Evolutionary conservation across 2,329 filamentous ascomycete species (phyloP).

Genomic region (Uncinocarpus reesii): DNA sequence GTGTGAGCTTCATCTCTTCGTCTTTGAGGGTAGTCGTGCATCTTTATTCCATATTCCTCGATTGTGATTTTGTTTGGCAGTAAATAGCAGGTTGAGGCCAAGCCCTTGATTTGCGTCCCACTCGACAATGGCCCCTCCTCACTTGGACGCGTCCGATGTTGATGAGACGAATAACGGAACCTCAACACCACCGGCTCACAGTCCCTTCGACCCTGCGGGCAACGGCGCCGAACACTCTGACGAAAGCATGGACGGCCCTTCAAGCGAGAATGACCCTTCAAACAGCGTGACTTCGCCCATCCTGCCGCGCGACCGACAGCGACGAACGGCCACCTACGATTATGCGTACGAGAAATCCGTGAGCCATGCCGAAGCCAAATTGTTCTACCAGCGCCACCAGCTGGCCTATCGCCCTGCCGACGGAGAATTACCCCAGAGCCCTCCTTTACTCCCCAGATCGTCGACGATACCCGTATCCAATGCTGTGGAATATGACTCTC

Average conservation of each 20-base stretch:
- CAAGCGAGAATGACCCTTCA: constrained; percentile 10
- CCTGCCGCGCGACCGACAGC: constrained; percentile 38
- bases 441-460: constrained; percentile 27
- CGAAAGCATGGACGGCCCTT: constrained; percentile 2
- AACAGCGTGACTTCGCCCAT: constrained; percentile 18
- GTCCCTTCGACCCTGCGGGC: background rate
- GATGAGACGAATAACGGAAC: background rate
- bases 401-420: constrained; percentile 44
- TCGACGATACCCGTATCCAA: constrained; percentile 19
- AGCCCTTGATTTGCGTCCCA: constrained; percentile 1
- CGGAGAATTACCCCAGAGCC: constrained; percentile 30
- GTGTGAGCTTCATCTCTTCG: background rate
- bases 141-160: background rate
- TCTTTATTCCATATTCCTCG: background rate
- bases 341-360: constrained; percentile 87
- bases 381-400: constrained; percentile 82
- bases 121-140: background rate
- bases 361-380: constrained; percentile 86
- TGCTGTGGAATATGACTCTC: constrained; percentile 13
- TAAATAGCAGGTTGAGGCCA: constrained; percentile 5
- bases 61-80: background rate
- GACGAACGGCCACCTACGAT: constrained; percentile 81
- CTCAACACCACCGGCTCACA: background rate
- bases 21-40: background rate
- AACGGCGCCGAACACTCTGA: background rate